Percentiles rank a stretch among this genome's conserved stretches.
Evolutionary conservation across 2,329 filamentous ascomycete genomes (phyloP).

Genomic region (Aureobasidium subglaciale): DNA sequence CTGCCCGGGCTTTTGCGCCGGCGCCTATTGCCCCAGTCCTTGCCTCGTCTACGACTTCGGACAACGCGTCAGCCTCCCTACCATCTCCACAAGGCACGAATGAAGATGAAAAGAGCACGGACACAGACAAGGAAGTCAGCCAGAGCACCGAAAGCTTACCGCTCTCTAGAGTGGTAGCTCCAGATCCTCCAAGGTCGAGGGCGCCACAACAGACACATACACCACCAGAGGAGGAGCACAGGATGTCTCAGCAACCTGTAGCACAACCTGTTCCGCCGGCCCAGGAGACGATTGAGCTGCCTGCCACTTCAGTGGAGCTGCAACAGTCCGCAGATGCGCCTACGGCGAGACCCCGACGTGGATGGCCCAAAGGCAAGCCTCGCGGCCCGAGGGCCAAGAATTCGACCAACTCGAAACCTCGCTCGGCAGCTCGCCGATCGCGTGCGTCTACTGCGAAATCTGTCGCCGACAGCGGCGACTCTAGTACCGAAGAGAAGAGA

Average conservation of each 20-base stretch:
- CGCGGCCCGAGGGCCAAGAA: conserved; percentile 27
- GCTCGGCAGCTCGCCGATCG: conserved; percentile 4
- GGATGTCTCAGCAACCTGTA: conserved; percentile 2
- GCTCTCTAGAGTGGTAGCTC: neutral
- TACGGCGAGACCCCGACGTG: conserved; percentile 25
- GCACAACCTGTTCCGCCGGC: conserved; percentile 19
- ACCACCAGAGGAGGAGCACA: conserved; percentile 18
- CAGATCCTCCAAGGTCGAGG: neutral
- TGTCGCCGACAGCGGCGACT: conserved; percentile 2
- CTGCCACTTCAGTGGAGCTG: neutral
- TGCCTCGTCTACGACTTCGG: neutral
- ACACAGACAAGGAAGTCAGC: neutral
- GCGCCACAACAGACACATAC: conserved; percentile 18
- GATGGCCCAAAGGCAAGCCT: conserved; percentile 42
- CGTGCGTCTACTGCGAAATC: conserved; percentile 14
- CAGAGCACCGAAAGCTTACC: neutral
- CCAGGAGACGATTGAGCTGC: conserved; percentile 5
- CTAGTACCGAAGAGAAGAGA: conserved; percentile 7
- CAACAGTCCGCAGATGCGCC: neutral
- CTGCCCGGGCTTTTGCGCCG: neutral
- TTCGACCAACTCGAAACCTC: conserved; percentile 45
- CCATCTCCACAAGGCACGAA: conserved; percentile 14
- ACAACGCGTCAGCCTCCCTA: conserved; percentile 6
- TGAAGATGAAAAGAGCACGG: conserved; percentile 13
- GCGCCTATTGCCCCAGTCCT: neutral